Evolutionary conservation across 148 eudicot species (phyloP), one percentile per base, ranked within the genome.

Genomic region (Pouteria glomerata): DNA sequence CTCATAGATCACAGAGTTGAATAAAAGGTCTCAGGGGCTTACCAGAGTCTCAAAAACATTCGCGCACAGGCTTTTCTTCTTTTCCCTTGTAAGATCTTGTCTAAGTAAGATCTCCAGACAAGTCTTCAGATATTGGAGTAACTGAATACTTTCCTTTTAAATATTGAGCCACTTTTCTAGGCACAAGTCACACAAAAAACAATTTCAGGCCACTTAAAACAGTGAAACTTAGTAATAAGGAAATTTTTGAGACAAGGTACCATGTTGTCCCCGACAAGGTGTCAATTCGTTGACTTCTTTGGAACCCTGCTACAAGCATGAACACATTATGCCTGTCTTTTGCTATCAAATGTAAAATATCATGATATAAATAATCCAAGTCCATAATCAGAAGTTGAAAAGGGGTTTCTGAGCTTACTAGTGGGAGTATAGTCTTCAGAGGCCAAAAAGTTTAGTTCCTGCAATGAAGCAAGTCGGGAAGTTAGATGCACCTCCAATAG

Each of bases 41-140:
- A 92, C 99, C 94, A 96, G 74, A 23, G 89, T 92, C 81, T 96
- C 97, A 55, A 45, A 88, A 96, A 82, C 96, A 96, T 89, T 41
- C 97, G 83, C 16, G 97, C 92, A 59, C 86, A 80, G 55, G 88
- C 63, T 81, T 85, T 96, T 70, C 88, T 86, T 69, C 72, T 77
- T 71, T 88, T 85, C 68, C 96, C 96, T 76, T 87, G 82, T 44
- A 96, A 74, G 60, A 96, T 81, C 47, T 73, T 59, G 47, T 77
- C 81, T 73, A 96, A 61, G 67, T 76, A 55, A 96, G 80, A 58
- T 77, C 73, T 30, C 76, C 89, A 66, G 55, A 53, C 26, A 61
- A 29, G 26, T 76, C 82, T 21, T 74, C 81, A 7, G 88, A 48
- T 33, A 31, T 45, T 11, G 84, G 84, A 58, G 92, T 86, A 19